Evolutionary conservation across 768 basidiomycete genomes (phyloP).

Genomic region (Tylopilus balloui): DNA sequence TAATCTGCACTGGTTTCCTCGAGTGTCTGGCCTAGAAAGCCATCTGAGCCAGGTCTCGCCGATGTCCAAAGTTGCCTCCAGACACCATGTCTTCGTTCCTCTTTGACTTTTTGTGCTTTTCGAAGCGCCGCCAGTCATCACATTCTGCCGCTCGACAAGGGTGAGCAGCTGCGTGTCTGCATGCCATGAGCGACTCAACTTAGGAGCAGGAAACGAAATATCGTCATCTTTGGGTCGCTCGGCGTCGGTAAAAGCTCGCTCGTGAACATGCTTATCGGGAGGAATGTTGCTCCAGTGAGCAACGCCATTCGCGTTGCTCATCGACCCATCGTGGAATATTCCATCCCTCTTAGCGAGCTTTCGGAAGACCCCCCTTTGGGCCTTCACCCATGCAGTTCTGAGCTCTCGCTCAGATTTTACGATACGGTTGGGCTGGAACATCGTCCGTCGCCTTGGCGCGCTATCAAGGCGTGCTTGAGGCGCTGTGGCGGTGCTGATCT

Average conservation of each 20-base stretch:
- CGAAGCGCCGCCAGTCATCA: neutral
- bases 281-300: slow-evolving; percentile 24
- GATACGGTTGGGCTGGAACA: slow-evolving; percentile 22
- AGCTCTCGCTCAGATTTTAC: slow-evolving; percentile 9
- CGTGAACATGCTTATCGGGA: slow-evolving; percentile 35
- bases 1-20: neutral
- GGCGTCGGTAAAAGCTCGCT: slow-evolving; percentile 39
- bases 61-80: neutral
- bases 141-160: neutral
- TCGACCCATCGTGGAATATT: slow-evolving; percentile 11
- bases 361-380: neutral
- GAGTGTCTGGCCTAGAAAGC: neutral
- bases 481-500: slow-evolving; percentile 19
- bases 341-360: slow-evolving; percentile 3
- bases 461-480: slow-evolving; percentile 13
- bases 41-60: neutral
- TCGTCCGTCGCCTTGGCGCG: slow-evolving; percentile 11
- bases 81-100: neutral
- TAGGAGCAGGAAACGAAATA: slow-evolving; percentile 4
- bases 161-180: slow-evolving; percentile 3
- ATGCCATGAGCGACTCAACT: neutral
- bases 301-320: slow-evolving; percentile 16
- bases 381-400: neutral
- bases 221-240: slow-evolving; percentile 24
- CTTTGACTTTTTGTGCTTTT: neutral